phyloP scores from a whole-genome alignment of 2,329 filamentous ascomycete genomes.

The Bipolaris gigantea region DNA sequence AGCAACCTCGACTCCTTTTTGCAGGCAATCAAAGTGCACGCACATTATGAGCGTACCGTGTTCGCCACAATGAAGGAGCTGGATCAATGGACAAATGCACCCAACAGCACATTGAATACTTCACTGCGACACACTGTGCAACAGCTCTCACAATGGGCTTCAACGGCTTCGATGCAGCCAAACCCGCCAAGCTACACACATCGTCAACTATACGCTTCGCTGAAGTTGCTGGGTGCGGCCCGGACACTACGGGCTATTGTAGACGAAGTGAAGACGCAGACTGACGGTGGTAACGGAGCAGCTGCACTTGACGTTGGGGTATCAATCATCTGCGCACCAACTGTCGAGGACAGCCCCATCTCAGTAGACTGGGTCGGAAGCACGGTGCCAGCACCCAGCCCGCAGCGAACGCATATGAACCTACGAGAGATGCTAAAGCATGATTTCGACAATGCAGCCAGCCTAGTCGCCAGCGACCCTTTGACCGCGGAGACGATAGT shows the following conservation, averaged over 20 bases:
- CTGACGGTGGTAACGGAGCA: conserved; percentile 60
- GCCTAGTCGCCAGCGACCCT: conserved; percentile 59
- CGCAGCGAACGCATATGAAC: conserved; percentile 51
- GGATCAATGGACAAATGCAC: conserved; percentile 65
- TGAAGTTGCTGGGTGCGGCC: conserved; percentile 64
- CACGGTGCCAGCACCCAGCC: conserved; percentile 26
- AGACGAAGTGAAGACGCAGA: conserved; percentile 67
- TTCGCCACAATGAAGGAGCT: conserved; percentile 67
- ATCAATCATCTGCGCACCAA: conserved; percentile 69
- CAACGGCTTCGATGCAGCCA: conserved; percentile 53
- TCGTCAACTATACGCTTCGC: conserved; percentile 65
- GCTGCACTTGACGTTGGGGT: conserved; percentile 70
- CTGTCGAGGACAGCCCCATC: conserved; percentile 43
- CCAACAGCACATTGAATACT: conserved; percentile 59
- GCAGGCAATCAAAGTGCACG: conserved; percentile 62
- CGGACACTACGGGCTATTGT: conserved; percentile 64
- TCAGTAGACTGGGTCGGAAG: conserved; percentile 40
- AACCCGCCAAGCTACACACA: conserved; percentile 70
- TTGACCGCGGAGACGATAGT: conserved; percentile 63
- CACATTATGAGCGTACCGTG: conserved; percentile 62
- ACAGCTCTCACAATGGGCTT: conserved; percentile 67
- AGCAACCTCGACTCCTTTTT: conserved; percentile 72
- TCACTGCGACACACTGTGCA: conserved; percentile 65
- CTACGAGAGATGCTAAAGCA: conserved; percentile 63
- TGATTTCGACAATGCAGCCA: conserved; percentile 61